phyloP scores from a whole-genome alignment of 805 yeast species.

The Starmera amethionina region DNA sequence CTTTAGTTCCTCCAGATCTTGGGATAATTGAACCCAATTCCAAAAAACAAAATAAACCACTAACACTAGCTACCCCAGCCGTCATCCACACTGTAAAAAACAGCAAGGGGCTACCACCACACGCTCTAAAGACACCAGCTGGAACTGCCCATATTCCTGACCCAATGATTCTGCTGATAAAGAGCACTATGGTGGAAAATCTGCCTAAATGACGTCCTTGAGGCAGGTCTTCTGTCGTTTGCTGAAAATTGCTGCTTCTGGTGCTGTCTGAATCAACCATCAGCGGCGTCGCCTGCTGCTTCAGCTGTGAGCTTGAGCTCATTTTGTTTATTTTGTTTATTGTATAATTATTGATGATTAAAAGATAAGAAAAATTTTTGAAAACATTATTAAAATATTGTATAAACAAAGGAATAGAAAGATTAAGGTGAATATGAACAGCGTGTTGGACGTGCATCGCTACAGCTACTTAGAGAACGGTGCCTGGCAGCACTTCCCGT shows the following conservation, averaged over 20 bases:
- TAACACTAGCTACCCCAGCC: conserved; percentile 52
- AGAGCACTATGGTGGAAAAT: conserved; percentile 1
- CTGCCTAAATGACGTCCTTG: conserved; percentile 4
- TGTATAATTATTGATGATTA: background rate
- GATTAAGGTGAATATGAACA: background rate
- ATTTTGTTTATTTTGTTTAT: background rate
- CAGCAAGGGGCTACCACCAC: conserved; percentile 55
- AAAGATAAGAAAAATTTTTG: background rate
- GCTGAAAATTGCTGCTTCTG: background rate
- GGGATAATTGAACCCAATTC: conserved; percentile 68
- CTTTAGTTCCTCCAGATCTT: conserved; percentile 68
- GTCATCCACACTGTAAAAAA: conserved; percentile 56
- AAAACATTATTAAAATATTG: background rate
- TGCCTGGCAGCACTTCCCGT: conserved; percentile 17
- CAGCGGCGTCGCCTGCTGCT: background rate
- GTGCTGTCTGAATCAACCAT: background rate
- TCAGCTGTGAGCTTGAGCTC: background rate
- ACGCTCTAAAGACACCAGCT: conserved; percentile 52
- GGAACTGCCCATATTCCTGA: conserved; percentile 74
- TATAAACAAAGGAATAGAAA: background rate
- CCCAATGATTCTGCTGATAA: conserved; percentile 26
- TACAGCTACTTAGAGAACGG: conserved; percentile 10
- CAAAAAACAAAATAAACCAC: conserved; percentile 56
- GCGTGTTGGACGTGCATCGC: conserved; percentile 7
- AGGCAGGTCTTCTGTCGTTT: conserved; percentile 1